A percentile compares a stretch with the other conserved stretches of the same genome.
Conservation (phyloP, 208 protist genomes). For the Acanthamoeba triangularis region DNA sequence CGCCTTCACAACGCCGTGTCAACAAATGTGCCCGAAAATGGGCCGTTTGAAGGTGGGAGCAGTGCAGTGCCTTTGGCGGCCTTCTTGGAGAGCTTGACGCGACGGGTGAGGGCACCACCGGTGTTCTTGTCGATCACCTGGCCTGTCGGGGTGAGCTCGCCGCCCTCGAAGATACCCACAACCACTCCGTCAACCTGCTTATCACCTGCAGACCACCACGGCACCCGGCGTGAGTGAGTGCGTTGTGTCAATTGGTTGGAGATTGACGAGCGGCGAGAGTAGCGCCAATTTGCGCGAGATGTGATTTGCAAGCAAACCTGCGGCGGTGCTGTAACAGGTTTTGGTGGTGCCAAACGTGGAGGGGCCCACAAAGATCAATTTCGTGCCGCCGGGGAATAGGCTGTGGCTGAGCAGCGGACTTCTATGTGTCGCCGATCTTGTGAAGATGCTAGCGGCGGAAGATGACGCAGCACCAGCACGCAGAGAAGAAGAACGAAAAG, state of each 20-base stretch:
- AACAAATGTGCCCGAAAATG: background rate
- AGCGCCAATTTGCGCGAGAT: no score
- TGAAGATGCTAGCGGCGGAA: no score
- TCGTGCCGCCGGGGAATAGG: background rate
- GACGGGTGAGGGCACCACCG: conserved; percentile 4
- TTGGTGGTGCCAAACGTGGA: background rate
- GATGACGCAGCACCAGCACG: no score
- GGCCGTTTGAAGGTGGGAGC: background rate
- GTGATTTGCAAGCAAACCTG: background rate
- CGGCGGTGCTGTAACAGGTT: background rate
- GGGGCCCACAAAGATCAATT: conserved; percentile 2
- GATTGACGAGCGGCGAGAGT: no score
- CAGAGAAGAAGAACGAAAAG: no score
- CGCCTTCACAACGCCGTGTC: background rate
- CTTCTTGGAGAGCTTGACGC: conserved; percentile 66
- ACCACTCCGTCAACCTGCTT: conserved; percentile 49
- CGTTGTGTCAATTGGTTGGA: no score
- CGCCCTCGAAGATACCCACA: conserved; percentile 38
- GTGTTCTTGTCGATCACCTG: conserved; percentile 49
- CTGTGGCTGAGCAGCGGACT: background rate
- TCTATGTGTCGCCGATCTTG: no score
- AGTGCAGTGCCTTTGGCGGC: background rate
- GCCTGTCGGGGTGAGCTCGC: conserved; percentile 27
- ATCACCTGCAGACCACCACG: background rate
- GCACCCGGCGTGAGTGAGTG: background rate